These are phyloP conservation scores for Curvularia eragrostidis DNA, from an alignment of 2,329 filamentous ascomycete genomes.

Conservation along the genomic window DNA sequence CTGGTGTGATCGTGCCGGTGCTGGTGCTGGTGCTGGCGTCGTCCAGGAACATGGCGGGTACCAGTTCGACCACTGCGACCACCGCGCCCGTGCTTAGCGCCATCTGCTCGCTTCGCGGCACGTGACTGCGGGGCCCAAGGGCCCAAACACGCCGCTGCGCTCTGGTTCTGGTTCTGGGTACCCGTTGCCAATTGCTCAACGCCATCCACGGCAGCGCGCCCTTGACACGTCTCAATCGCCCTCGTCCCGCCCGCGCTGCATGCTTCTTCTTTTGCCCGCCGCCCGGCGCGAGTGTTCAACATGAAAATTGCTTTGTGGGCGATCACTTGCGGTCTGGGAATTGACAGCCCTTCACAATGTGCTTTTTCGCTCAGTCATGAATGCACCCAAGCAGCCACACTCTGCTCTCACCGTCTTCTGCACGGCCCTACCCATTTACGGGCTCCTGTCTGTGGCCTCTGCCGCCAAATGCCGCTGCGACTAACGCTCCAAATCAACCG, in stretches of 20 bases:
- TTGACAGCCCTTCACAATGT: constrained; percentile 14
- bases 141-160: not conserved
- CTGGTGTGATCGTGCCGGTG: constrained; percentile 5
- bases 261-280: constrained; percentile 2
- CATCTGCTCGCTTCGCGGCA: not conserved
- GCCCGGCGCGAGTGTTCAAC: constrained; percentile 9
- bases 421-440: constrained; percentile 5
- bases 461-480: constrained; percentile 11
- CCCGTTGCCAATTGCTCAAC: no score
- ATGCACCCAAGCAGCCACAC: constrained; percentile 6
- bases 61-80: not conserved
- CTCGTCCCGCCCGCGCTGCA: not conserved
- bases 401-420: constrained; percentile 10
- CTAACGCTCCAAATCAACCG: constrained; percentile 17
- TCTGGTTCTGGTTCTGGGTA: not conserved
- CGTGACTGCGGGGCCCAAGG: constrained; percentile 5
- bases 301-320: constrained; percentile 16
- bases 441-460: not conserved
- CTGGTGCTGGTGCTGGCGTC: constrained; percentile 14
- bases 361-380: constrained; percentile 13
- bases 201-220: not conserved
- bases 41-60: constrained; percentile 15
- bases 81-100: not conserved
- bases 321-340: constrained; percentile 26
- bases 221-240: constrained; percentile 11